Base-by-base conservation (phyloP, 164 flowering plant genomes). In the Macadamia integrifolia region DNA sequence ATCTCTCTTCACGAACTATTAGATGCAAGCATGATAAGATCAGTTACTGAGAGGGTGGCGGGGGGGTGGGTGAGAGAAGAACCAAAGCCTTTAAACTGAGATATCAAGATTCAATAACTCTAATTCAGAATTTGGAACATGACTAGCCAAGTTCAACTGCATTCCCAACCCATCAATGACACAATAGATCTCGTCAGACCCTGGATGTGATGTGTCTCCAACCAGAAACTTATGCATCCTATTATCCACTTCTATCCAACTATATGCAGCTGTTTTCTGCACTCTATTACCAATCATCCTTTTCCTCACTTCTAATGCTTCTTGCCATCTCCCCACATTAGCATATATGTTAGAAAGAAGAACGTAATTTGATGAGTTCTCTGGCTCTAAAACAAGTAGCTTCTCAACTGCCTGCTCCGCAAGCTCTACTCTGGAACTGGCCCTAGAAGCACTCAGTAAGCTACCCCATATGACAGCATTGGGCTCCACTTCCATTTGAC, bases 401-500 rank as follows among this genome's bases (percentile, higher is more conserved):
- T 78, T 78, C 71, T 74, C 64, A 9, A 67, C 71, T 28, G 80
- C 66, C 10, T 60, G 63, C 74, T 80, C 87, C 1, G 81, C 87
- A 53, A 84, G 78, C 31, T 78, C 81, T 48, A 74, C 67, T 66
- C 81, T 74, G 59, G 55, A 61, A 60, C 70, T 69, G n/a, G 61
- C 75, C 66, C 82, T 80, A 10, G 79, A 80, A 61, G 85, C 82
- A 68, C 85, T 78, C 64, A 84, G 62, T 63, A 81, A 76, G 6
- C 82, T 77, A 1, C 87, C 85, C 85, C 87, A 84, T 49, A 80
- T 80, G 44, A 80, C 82, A 44, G 66, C 82, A 77, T 80, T 79
- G 14, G 87, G 87, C 57, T 78, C 79, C 57, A 75, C 52, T 60
- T 76, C 78, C 84, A 81, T 81, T 62, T 74, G 66, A 61, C 74